Percentiles rank a stretch among this genome's conserved stretches.
These are phyloP conservation scores for Cladosporium sp. DNA, from an alignment of 2,329 filamentous ascomycete genomes.

Conservation along the genomic window DNA sequence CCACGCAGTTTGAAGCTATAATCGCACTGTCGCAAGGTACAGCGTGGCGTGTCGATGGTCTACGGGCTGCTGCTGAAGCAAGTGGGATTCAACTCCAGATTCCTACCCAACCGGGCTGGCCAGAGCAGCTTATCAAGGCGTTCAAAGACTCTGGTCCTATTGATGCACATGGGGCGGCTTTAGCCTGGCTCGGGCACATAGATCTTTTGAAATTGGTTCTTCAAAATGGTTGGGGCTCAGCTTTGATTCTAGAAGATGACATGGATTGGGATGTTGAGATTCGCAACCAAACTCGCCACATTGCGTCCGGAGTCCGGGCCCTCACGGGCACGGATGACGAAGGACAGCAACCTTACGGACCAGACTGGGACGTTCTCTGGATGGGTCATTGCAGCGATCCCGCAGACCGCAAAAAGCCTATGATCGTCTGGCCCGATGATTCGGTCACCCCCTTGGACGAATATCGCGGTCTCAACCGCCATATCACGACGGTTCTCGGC, in stretches of 20 bases:
- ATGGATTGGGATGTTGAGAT: slow-evolving; percentile 34
- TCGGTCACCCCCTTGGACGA: not conserved
- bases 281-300: slow-evolving; percentile 8
- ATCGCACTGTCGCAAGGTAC: not conserved
- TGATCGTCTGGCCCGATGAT: not conserved
- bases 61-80: not conserved
- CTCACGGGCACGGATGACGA: not conserved
- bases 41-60: not conserved
- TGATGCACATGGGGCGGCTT: not conserved
- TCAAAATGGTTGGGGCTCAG: slow-evolving; percentile 20
- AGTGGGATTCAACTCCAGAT: not conserved
- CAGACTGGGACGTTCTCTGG: slow-evolving; percentile 35
- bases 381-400: slow-evolving; percentile 33
- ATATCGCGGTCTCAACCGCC: slow-evolving; percentile 23
- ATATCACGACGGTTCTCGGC: slow-evolving; percentile 16
- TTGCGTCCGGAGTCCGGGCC: not conserved
- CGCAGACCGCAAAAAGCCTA: slow-evolving; percentile 9
- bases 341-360: slow-evolving; percentile 24
- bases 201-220: slow-evolving; percentile 28
- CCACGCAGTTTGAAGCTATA: not conserved
- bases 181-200: slow-evolving; percentile 28
- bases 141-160: not conserved
- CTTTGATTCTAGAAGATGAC: slow-evolving; percentile 33
- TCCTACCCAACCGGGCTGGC: not conserved
- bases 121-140: not conserved